These are phyloP conservation scores for Quercus agrifolia DNA, from an alignment of 306 rosid species.

Conservation along the genomic window DNA sequence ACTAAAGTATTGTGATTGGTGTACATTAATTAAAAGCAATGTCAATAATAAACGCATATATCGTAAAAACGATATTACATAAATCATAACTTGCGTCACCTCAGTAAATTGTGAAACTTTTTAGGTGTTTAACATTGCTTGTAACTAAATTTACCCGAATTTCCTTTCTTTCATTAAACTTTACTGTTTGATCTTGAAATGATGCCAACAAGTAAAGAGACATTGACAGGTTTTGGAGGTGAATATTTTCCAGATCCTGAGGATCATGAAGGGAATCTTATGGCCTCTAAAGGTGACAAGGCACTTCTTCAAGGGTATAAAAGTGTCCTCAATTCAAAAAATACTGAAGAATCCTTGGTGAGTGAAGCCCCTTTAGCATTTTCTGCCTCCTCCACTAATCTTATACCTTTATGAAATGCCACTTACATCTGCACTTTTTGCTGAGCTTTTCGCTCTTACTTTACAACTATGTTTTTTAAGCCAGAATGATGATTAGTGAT, in stretches of 20 bases:
- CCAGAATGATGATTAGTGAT: constrained; percentile 2
- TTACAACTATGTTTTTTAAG: too few species aligned
- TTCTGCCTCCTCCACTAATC: neutral
- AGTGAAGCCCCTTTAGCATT: neutral
- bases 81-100: too few species aligned
- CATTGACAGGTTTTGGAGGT: constrained; percentile 57
- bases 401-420: neutral
- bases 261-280: constrained; percentile 21
- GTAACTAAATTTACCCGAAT: neutral
- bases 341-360: constrained; percentile 69
- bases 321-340: constrained; percentile 68
- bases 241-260: constrained; percentile 47
- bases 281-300: constrained; percentile 23
- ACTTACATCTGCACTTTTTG: neutral
- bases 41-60: too few species aligned
- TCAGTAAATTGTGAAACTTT: too few species aligned
- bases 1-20: too few species aligned
- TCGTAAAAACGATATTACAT: too few species aligned
- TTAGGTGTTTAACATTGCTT: too few species aligned
- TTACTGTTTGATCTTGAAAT: neutral
- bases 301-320: constrained; percentile 54
- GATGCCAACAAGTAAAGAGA: neutral
- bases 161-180: neutral
- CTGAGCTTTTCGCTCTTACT: too few species aligned
- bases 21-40: too few species aligned